Percentiles rank a stretch among this genome's conserved stretches.
phyloP scores from a whole-genome alignment of 2,329 filamentous ascomycete genomes.

The Leptographium radiaticola region DNA sequence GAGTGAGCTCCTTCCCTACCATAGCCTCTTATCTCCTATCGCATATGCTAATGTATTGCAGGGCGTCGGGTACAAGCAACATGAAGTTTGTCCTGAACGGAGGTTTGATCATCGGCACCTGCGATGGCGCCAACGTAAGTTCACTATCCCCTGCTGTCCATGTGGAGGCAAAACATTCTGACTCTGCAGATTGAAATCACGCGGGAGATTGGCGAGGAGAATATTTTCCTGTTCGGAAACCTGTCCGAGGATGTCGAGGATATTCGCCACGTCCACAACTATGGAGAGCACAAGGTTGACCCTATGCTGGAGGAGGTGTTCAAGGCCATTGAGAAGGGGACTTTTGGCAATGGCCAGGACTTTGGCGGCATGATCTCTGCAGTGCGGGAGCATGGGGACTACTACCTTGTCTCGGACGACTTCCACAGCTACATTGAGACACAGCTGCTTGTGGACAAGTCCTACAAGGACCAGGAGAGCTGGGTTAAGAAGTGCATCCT shows the following conservation, averaged over 20 bases:
- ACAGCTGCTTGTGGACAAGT: conserved; percentile 79
- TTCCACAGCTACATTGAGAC: conserved; percentile 92
- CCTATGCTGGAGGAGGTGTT: conserved; percentile 70
- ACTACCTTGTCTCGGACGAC: conserved; percentile 95
- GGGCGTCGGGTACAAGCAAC: conserved; percentile 77
- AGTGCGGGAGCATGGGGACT: conserved; percentile 87
- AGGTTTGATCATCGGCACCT: conserved; percentile 93
- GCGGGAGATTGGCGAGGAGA: conserved; percentile 87
- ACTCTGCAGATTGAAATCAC: conserved; percentile 74
- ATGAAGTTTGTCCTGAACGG: conserved; percentile 99
- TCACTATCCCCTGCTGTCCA: not conserved
- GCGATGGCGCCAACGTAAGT: conserved; percentile 90
- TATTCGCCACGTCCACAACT: conserved; percentile 79
- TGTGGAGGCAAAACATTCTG: not conserved
- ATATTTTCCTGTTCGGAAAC: conserved; percentile 97
- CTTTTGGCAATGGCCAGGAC: conserved; percentile 64
- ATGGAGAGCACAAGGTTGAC: conserved; percentile 68
- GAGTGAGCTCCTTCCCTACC: conserved; percentile 39
- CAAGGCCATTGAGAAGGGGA: conserved; percentile 62
- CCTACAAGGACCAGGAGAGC: conserved; percentile 81
- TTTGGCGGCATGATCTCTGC: conserved; percentile 77
- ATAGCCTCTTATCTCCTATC: not conserved
- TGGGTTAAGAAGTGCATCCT: conserved; percentile 87
- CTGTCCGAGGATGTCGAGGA: conserved; percentile 94
- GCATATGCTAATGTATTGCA: conserved; percentile 13